Evolutionary conservation across 305 asterid genomes (phyloP).

Genomic region (Fraxinus paxiana): DNA sequence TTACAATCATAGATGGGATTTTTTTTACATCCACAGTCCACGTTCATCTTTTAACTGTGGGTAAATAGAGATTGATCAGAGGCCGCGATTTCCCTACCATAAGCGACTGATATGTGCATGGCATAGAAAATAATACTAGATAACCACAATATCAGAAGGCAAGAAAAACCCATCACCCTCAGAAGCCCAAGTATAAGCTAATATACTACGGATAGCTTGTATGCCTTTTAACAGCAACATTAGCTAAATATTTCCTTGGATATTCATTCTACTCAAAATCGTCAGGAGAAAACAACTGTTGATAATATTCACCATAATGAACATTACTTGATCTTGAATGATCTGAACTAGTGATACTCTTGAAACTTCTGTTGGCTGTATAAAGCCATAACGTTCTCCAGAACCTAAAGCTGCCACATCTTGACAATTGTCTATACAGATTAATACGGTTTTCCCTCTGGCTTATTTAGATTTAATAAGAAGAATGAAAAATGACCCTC

Average conservation of each 20-base stretch:
- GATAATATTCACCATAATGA: neutral
- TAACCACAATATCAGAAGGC: neutral
- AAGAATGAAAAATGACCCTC: slow-evolving; percentile 8
- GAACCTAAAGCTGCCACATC: neutral
- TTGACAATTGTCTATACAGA: slow-evolving; percentile 20
- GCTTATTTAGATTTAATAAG: slow-evolving; percentile 17
- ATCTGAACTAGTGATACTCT: neutral
- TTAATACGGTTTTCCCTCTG: slow-evolving; percentile 7
- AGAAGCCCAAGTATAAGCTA: neutral
- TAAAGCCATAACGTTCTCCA: slow-evolving; percentile 4
- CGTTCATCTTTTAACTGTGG: neutral
- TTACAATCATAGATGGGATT: neutral
- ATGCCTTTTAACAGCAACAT: neutral
- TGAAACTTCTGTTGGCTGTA: neutral
- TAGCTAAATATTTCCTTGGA: neutral
- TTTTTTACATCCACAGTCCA: neutral
- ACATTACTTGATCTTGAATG: neutral
- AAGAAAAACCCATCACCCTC: neutral
- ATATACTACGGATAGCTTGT: neutral
- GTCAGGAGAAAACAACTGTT: neutral
- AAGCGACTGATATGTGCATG: neutral
- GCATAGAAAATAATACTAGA: neutral
- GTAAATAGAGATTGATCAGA: neutral
- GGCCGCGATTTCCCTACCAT: neutral
- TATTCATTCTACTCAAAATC: neutral